Conservation (phyloP, 495 filamentous ascomycete species). For the Penicillium pulvis region DNA sequence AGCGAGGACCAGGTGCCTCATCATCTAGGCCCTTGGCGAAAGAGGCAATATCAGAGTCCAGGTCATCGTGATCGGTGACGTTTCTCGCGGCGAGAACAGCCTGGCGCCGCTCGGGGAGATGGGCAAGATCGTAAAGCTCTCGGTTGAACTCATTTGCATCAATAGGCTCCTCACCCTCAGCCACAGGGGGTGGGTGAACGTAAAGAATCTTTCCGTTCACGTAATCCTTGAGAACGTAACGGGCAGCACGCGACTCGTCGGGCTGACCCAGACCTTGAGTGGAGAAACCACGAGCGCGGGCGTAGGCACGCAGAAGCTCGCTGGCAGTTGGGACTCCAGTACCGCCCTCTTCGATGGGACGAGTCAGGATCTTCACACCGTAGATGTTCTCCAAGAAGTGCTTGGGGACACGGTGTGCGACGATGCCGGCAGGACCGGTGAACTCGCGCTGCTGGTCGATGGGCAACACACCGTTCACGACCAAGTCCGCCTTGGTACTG, state of each 20-base stretch:
- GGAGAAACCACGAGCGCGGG: slow-evolving; percentile 82
- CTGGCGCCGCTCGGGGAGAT: slow-evolving; percentile 71
- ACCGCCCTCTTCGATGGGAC: slow-evolving; percentile 90
- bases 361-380: slow-evolving; percentile 81
- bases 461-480: slow-evolving; percentile 92
- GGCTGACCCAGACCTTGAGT: slow-evolving; percentile 86
- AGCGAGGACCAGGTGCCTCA: slow-evolving; percentile 62
- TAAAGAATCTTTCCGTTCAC: slow-evolving; percentile 94
- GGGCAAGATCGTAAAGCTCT: slow-evolving; percentile 79
- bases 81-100: slow-evolving; percentile 58
- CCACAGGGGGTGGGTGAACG: slow-evolving; percentile 77
- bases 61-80: slow-evolving; percentile 41
- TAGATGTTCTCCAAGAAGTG: slow-evolving; percentile 88
- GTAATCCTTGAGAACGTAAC: slow-evolving; percentile 94
- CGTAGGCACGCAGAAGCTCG: slow-evolving; percentile 85
- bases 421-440: slow-evolving; percentile 81
- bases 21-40: slow-evolving; percentile 24
- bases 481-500: slow-evolving; percentile 93
- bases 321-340: slow-evolving; percentile 86
- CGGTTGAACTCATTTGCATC: slow-evolving; percentile 79
- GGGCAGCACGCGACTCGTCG: slow-evolving; percentile 88
- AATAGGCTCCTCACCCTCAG: slow-evolving; percentile 55
- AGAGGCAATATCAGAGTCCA: slow-evolving; percentile 32
- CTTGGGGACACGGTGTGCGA: slow-evolving; percentile 91
- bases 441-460: slow-evolving; percentile 97